These are phyloP conservation scores for Hanseniaspora guilliermondii DNA, from an alignment of 805 yeast species.

Conservation along the genomic window DNA sequence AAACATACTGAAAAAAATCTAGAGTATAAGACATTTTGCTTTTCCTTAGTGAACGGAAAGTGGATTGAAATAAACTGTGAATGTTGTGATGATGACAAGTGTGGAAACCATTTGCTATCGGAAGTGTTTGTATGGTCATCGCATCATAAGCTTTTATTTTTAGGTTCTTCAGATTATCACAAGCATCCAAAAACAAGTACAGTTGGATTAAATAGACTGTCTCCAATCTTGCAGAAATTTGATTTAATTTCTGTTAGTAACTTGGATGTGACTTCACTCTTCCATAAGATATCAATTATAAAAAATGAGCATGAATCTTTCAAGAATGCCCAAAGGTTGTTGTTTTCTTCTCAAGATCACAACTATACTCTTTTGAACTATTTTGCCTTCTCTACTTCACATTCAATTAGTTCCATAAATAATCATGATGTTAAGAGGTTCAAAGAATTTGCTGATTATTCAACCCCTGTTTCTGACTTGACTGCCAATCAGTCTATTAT, in stretches of 20 bases:
- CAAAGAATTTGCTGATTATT: slow-evolving; percentile 60
- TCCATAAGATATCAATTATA: slow-evolving; percentile 15
- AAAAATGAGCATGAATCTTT: slow-evolving; percentile 3
- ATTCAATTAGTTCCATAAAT: slow-evolving; percentile 7
- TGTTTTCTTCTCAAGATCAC: slow-evolving; percentile 13
- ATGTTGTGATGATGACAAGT: slow-evolving; percentile 38
- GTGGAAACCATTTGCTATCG: slow-evolving; percentile 47
- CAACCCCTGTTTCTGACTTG: slow-evolving; percentile 57
- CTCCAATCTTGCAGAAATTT: slow-evolving; percentile 33
- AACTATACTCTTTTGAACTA: slow-evolving; percentile 8
- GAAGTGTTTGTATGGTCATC: slow-evolving; percentile 65
- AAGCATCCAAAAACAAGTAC: slow-evolving; percentile 9
- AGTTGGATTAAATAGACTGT: slow-evolving; percentile 2
- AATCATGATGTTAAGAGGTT: slow-evolving; percentile 27
- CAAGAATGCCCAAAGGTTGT: background rate
- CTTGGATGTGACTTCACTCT: slow-evolving; percentile 42
- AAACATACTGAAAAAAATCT: slow-evolving; percentile 3
- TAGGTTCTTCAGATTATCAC: slow-evolving; percentile 35
- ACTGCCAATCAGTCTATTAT: slow-evolving; percentile 58
- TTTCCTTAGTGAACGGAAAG: slow-evolving; percentile 28
- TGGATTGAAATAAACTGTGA: slow-evolving; percentile 54
- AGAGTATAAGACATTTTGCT: slow-evolving; percentile 24
- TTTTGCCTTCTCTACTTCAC: slow-evolving; percentile 15
- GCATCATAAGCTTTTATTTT: slow-evolving; percentile 54
- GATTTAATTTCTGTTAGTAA: slow-evolving; percentile 38